phyloP scores from a whole-genome alignment of 1,284 basidiomycete genomes.

The Melampsora occidentalis region DNA sequence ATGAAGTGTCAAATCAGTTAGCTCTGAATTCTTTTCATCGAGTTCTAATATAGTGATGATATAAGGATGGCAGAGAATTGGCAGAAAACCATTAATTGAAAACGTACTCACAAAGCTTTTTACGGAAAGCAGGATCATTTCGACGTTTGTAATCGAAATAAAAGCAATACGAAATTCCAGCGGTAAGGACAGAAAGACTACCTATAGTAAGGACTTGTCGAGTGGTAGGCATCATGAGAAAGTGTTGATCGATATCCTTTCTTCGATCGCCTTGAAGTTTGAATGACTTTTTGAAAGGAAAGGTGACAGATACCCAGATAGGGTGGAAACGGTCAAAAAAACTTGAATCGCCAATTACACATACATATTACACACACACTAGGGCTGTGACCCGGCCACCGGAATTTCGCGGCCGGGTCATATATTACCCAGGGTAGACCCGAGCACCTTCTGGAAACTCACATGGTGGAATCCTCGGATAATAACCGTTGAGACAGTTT shows the following conservation, averaged over 20 bases:
- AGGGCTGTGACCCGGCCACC: too few relatives aligned
- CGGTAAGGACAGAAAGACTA: constrained; percentile 28
- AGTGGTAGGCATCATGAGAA: constrained; percentile 25
- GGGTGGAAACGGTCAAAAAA: too few relatives aligned
- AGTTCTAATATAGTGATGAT: not conserved
- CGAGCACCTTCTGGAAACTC: too few relatives aligned
- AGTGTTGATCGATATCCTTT: not conserved
- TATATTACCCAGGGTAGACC: too few relatives aligned
- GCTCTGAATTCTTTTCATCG: not conserved
- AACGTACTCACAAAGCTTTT: constrained; percentile 51
- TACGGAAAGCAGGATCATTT: constrained; percentile 52
- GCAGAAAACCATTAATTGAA: constrained; percentile 44
- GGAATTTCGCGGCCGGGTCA: too few relatives aligned
- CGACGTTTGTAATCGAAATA: constrained; percentile 54
- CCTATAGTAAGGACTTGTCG: constrained; percentile 38
- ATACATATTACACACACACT: too few relatives aligned
- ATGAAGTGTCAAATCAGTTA: not conserved
- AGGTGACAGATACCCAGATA: not conserved
- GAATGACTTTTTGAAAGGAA: not conserved
- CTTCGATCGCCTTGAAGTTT: not conserved
- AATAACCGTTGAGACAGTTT: too few relatives aligned
- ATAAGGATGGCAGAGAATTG: not conserved
- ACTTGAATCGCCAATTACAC: too few relatives aligned
- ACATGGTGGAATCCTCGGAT: too few relatives aligned
- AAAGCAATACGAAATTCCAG: constrained; percentile 38